Evolutionary conservation across 140 eudicot species (phyloP).

Genomic region (Flaveria floridana): DNA sequence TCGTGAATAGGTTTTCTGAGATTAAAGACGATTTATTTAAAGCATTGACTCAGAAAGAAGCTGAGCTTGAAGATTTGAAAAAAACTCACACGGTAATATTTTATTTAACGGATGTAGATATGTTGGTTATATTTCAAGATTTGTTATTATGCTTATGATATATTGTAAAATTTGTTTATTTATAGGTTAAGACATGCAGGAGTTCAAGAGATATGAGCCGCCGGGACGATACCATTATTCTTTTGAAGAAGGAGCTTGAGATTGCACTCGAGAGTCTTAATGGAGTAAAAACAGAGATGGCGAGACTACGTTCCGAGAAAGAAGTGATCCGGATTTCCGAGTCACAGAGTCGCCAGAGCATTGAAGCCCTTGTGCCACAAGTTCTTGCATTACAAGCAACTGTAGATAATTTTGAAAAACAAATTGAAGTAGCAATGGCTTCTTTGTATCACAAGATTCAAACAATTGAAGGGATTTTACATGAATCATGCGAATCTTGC

Average conservation of each 20-base stretch:
- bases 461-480: slow-evolving; percentile 43
- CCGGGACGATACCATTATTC: slow-evolving; percentile 51
- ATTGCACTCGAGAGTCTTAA: slow-evolving; percentile 71
- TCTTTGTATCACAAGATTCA: slow-evolving; percentile 54
- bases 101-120: background rate
- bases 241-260: slow-evolving; percentile 74
- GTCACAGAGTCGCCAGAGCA: slow-evolving; percentile 39
- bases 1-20: slow-evolving; percentile 70
- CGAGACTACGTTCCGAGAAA: slow-evolving; percentile 49
- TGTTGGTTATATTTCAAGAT: slow-evolving; percentile 21
- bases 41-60: slow-evolving; percentile 42
- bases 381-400: slow-evolving; percentile 42
- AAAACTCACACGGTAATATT: slow-evolving; percentile 45
- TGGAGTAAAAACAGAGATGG: slow-evolving; percentile 70
- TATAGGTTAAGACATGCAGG: slow-evolving; percentile 61
- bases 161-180: slow-evolving; percentile 12
- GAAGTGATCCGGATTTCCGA: slow-evolving; percentile 49
- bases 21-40: slow-evolving; percentile 45
- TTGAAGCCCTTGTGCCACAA: slow-evolving; percentile 44
- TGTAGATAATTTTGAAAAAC: slow-evolving; percentile 47
- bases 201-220: slow-evolving; percentile 38
- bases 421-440: slow-evolving; percentile 45
- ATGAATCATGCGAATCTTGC: slow-evolving; percentile 54
- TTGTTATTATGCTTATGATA: background rate
- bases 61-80: slow-evolving; percentile 39